Conservation (phyloP, 176 grass and related monocot species). For the Olyra latifolia region DNA sequence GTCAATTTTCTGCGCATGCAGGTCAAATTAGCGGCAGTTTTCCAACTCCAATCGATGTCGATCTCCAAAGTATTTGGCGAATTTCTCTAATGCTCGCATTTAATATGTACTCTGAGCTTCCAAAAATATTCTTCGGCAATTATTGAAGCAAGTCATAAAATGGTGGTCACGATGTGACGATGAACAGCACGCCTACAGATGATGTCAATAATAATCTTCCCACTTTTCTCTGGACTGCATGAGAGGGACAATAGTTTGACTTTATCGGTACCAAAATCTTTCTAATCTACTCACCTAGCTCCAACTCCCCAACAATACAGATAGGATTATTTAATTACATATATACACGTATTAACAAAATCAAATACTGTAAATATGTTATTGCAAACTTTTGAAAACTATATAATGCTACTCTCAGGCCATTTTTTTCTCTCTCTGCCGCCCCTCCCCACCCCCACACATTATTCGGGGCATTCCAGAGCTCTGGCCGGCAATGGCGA, state of each 20-base stretch:
- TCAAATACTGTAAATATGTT: no score
- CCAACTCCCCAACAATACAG: no score
- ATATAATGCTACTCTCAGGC: no score
- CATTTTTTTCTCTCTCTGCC: no score
- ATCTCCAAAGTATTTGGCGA: background rate
- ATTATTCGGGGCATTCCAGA: no score
- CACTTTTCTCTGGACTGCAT: background rate
- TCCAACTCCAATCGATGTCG: background rate
- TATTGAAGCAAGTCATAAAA: conserved; percentile 1
- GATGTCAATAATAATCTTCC: background rate
- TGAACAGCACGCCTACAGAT: background rate
- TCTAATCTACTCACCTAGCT: no score
- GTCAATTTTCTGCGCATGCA: background rate
- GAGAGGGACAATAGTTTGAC: background rate
- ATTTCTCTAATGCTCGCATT: background rate
- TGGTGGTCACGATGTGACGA: conserved; percentile 6
- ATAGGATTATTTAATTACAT: no score
- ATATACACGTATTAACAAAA: no score
- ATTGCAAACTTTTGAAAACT: no score
- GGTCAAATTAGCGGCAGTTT: background rate
- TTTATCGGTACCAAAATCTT: background rate
- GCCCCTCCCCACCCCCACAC: no score
- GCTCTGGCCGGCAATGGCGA: no score
- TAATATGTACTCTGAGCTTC: background rate
- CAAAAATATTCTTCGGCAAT: background rate